Conservation (phyloP, 441 rosid species). For the Raphanus hybrid region DNA sequence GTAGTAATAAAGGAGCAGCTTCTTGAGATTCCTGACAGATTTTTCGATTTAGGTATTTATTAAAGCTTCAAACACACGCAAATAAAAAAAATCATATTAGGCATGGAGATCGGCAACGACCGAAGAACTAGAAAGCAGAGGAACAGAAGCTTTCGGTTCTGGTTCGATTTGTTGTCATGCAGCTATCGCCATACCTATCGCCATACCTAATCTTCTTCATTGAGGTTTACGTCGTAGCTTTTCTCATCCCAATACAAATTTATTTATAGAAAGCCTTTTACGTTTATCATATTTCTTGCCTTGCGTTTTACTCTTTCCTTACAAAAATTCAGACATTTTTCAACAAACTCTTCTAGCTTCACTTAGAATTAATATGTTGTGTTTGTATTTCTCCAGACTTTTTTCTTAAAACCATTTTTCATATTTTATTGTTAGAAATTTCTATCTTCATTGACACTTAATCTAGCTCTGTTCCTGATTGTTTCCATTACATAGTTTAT, state of each 20-base stretch:
- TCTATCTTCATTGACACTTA: constrained; percentile 42
- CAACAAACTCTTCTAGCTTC: constrained; percentile 60
- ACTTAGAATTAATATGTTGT: constrained; percentile 53
- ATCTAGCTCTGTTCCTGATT: constrained; percentile 46
- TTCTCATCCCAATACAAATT: constrained; percentile 15
- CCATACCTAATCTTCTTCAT: constrained; percentile 42
- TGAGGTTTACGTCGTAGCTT: constrained; percentile 47
- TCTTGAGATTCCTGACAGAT: constrained; percentile 29
- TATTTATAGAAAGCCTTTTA: constrained; percentile 25
- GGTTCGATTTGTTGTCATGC: constrained; percentile 58
- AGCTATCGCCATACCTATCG: constrained; percentile 46
- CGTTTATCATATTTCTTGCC: constrained; percentile 35
- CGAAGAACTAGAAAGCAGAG: constrained; percentile 39
- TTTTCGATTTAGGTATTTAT: constrained; percentile 4
- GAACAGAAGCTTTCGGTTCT: constrained; percentile 37
- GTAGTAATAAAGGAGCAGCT: neutral
- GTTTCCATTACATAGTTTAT: constrained; percentile 33
- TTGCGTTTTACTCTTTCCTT: constrained; percentile 60
- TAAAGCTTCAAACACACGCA: constrained; percentile 3
- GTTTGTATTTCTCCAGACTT: constrained; percentile 32
- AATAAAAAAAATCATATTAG: constrained; percentile 12
- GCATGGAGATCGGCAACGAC: constrained; percentile 39
- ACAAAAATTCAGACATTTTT: constrained; percentile 26
- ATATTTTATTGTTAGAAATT: constrained; percentile 30
- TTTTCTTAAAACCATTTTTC: constrained; percentile 24